Conservation (phyloP, 345 rosid genomes). For the Salix exigua region DNA sequence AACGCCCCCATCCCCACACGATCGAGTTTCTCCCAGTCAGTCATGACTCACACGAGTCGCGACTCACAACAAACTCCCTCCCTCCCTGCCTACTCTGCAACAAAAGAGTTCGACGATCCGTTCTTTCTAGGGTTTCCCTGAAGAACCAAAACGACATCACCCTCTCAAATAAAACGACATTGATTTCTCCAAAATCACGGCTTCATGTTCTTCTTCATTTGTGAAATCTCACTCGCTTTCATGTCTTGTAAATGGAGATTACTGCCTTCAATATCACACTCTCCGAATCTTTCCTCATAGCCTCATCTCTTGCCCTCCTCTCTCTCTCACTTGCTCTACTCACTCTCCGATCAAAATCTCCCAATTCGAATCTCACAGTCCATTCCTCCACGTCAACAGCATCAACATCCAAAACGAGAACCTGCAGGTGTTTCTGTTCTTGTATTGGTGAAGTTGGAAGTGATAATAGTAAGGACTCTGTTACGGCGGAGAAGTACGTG, state of each 20-base stretch:
- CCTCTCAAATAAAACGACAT: not conserved
- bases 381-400: not conserved
- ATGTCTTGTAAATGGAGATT: slow-evolving; percentile 67
- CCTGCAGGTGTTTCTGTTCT: slow-evolving; percentile 32
- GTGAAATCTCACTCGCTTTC: slow-evolving; percentile 28
- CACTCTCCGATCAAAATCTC: slow-evolving; percentile 41
- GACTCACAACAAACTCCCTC: slow-evolving; percentile 4
- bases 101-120: not conserved
- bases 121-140: not conserved
- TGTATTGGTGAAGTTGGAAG: slow-evolving; percentile 16
- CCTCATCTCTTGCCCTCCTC: slow-evolving; percentile 42
- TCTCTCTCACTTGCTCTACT: slow-evolving; percentile 40
- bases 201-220: slow-evolving; percentile 28
- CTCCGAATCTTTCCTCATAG: slow-evolving; percentile 40
- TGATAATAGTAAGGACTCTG: not conserved
- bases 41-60: slow-evolving; percentile 16
- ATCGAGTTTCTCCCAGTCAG: slow-evolving; percentile 14
- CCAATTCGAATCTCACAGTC: slow-evolving; percentile 17
- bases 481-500: not conserved
- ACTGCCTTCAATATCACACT: slow-evolving; percentile 28
- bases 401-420: not conserved
- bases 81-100: not conserved
- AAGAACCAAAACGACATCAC: not conserved
- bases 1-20: not conserved
- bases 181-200: slow-evolving; percentile 22